Base-by-base conservation (phyloP, 179 eudicot species). In the Monotropa hypopitys region DNA sequence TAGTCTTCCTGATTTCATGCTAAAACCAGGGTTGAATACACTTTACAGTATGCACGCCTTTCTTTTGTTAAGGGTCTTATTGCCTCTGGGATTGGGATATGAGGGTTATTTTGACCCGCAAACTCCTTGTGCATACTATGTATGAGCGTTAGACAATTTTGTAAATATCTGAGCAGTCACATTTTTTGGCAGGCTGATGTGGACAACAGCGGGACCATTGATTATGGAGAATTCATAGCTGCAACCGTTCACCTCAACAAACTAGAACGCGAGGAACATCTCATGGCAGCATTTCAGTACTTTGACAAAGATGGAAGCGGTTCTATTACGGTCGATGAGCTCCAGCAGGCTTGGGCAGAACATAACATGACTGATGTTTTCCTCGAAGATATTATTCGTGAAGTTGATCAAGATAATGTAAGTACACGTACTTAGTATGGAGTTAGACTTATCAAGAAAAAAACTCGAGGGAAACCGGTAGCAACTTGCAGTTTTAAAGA, bases 371-470 rank as follows among this genome's bases (percentile, higher is more conserved):
- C 83, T 15, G 89, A 92, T 81, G 85, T 85, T 53, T 80, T 45
- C 46, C 86, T 92, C 63, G 97, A 90, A 77, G 97, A 91, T 76
- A 84, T 86, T n/a, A 92, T 92, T 77, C 87, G 77, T 75, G 97
- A 90, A 84, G 95, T 87, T 67, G 96, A 90, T 79, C 93, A 87
- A 86, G 88, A 92, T 83, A 92, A 92, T 86, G 96, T 89, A 87
- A 85, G 88, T 79, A 11, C 13, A 23, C 62, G 42, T 62, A 28
- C 68, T 73, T n/a, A 21, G 53, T 4, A 23, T 21, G 26, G 43
- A 16, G 45, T 56, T 49, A 59, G n/a, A 42, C 10, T 21, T 61
- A 1, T 61, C 67, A 0, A 61, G 67, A 28, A 13, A 2, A 23
- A 26, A 26, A 26, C 8, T 57, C 4, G 15, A 61, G 38, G 67